These are phyloP conservation scores for Silene coronaria DNA, from an alignment of 179 eudicot genomes.

Conservation along the genomic window DNA sequence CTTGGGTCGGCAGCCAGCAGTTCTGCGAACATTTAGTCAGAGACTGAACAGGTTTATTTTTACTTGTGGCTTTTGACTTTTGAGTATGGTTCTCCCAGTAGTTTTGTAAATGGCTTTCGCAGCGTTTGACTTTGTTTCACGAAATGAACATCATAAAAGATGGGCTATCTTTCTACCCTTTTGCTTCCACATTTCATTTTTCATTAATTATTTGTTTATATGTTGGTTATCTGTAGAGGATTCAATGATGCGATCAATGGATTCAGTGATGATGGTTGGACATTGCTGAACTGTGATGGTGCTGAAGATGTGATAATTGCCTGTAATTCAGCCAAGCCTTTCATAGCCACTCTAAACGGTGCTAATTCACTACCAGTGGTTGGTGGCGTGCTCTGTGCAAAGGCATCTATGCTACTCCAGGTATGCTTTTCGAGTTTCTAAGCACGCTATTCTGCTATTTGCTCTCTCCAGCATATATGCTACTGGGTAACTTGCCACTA, in stretches of 20 bases:
- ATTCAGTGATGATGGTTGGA: slow-evolving; percentile 91
- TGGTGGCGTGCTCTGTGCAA: slow-evolving; percentile 88
- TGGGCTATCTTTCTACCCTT: background rate
- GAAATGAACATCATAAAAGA: background rate
- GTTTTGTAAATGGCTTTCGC: background rate
- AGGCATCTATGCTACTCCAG: slow-evolving; percentile 96
- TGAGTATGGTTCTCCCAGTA: background rate
- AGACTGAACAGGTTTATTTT: slow-evolving; percentile 67
- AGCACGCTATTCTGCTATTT: background rate
- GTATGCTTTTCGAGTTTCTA: slow-evolving; percentile 23
- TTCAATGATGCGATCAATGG: slow-evolving; percentile 93
- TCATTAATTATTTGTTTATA: background rate
- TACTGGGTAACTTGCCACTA: background rate
- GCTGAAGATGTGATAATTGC: slow-evolving; percentile 81
- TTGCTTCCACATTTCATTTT: background rate
- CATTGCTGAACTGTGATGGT: slow-evolving; percentile 63
- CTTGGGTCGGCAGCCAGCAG: slow-evolving; percentile 88
- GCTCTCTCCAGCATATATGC: background rate
- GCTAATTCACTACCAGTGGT: slow-evolving; percentile 42
- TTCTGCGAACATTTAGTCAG: slow-evolving; percentile 85
- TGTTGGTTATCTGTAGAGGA: slow-evolving; percentile 46
- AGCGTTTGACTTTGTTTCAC: background rate
- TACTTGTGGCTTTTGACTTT: background rate
- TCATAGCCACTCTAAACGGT: slow-evolving; percentile 36
- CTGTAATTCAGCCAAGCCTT: slow-evolving; percentile 54